phyloP scores from a whole-genome alignment of 345 rosid genomes.

The Cardamine chenopodiifolia region DNA sequence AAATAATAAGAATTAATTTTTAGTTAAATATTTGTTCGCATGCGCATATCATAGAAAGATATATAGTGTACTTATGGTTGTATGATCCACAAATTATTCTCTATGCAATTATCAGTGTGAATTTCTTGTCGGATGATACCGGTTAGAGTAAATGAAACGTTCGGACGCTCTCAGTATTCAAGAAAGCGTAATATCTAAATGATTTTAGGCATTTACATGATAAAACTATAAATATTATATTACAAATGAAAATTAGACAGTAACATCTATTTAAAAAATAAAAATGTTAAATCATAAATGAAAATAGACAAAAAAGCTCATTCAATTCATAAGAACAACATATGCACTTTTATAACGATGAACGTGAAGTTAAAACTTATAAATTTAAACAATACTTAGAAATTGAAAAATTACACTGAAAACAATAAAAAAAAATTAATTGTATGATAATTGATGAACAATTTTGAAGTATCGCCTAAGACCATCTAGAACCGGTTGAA shows the following conservation, averaged over 20 bases:
- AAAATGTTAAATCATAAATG: neutral
- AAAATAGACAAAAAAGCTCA: too few relatives aligned
- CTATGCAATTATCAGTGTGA: neutral
- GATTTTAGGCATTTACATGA: neutral
- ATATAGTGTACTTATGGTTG: neutral
- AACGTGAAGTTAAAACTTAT: neutral
- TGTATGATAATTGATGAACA: too few relatives aligned
- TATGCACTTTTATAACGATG: neutral
- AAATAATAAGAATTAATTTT: neutral
- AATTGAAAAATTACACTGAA: neutral
- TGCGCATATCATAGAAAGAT: constrained; percentile 3
- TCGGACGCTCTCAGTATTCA: neutral
- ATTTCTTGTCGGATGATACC: constrained; percentile 3
- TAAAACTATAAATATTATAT: too few relatives aligned
- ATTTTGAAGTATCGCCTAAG: neutral
- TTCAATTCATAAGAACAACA: neutral
- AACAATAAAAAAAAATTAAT: neutral
- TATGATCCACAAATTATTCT: constrained; percentile 23
- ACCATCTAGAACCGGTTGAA: neutral
- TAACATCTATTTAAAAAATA: too few relatives aligned
- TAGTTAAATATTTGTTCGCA: constrained; percentile 10
- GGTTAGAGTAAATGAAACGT: constrained; percentile 4
- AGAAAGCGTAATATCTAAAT: neutral
- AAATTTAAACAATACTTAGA: too few relatives aligned
- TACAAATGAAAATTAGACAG: too few relatives aligned